These are phyloP conservation scores for Suillus tomentosus DNA, from an alignment of 768 basidiomycete species.

Conservation along the genomic window DNA sequence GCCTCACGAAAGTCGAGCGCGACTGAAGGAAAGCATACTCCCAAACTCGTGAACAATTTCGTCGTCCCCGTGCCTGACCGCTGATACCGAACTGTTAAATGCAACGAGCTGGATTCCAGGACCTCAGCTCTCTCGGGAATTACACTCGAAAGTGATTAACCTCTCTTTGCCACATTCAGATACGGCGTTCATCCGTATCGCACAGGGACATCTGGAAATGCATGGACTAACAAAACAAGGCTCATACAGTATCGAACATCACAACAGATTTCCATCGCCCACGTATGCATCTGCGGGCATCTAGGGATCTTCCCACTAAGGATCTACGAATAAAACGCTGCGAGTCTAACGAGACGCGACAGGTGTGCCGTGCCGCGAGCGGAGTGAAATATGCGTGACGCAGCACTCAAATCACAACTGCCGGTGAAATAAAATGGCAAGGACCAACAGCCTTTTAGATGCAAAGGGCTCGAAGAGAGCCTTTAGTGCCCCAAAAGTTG, in stretches of 20 bases:
- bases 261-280: conserved; percentile 55
- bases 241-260: conserved; percentile 36
- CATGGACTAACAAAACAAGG: conserved; percentile 59
- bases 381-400: conserved; percentile 44
- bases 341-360: conserved; percentile 61
- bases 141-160: conserved; percentile 84
- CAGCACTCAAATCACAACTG: conserved; percentile 34
- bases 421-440: conserved; percentile 36
- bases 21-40: not conserved
- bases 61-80: not conserved
- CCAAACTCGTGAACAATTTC: not conserved
- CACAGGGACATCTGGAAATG: conserved; percentile 72
- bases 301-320: conserved; percentile 54
- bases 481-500: conserved; percentile 36
- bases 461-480: conserved; percentile 36
- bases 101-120: conserved; percentile 91
- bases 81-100: conserved; percentile 45
- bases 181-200: conserved; percentile 65
- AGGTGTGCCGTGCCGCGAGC: conserved; percentile 61
- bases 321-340: conserved; percentile 88
- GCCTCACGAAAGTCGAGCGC: not conserved
- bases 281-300: conserved; percentile 48
- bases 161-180: conserved; percentile 64
- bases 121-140: conserved; percentile 63
- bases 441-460: conserved; percentile 13